Percentiles rank a stretch among this genome's conserved stretches.
Evolutionary conservation across 768 basidiomycete genomes (phyloP).

Genomic region (Collybia nuda): DNA sequence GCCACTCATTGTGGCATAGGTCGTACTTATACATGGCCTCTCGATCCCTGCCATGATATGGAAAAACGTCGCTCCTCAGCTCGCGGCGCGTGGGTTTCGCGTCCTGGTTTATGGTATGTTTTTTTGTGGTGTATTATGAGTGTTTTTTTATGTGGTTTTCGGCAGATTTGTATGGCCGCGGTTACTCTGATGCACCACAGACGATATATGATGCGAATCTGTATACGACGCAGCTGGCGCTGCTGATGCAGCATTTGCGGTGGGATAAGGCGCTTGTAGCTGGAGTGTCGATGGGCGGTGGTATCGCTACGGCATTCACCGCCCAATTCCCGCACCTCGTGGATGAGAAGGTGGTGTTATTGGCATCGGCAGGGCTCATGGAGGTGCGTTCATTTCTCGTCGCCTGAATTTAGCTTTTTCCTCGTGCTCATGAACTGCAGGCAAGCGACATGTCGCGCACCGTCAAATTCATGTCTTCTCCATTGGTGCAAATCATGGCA

Average conservation of each 20-base stretch:
- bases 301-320: slow-evolving; percentile 68
- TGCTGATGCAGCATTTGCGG: slow-evolving; percentile 74
- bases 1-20: slow-evolving; percentile 32
- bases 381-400: slow-evolving; percentile 39
- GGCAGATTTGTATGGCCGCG: slow-evolving; percentile 77
- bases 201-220: slow-evolving; percentile 64
- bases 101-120: slow-evolving; percentile 71
- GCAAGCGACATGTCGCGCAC: slow-evolving; percentile 70
- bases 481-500: slow-evolving; percentile 65
- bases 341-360: slow-evolving; percentile 59
- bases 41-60: slow-evolving; percentile 77
- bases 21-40: slow-evolving; percentile 77
- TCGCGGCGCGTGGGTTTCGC: slow-evolving; percentile 65
- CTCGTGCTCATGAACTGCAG: slow-evolving; percentile 16
- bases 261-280: slow-evolving; percentile 69
- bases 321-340: slow-evolving; percentile 73
- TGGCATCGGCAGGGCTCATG: slow-evolving; percentile 70
- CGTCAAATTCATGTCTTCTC: slow-evolving; percentile 76
- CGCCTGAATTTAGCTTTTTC: not conserved
- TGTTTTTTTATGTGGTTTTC: not conserved
- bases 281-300: slow-evolving; percentile 84
- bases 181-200: slow-evolving; percentile 80
- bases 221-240: slow-evolving; percentile 76
- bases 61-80: slow-evolving; percentile 69
- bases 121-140: no score